Evolutionary conservation across 164 flowering plant species (phyloP).

Genomic region (Liriodendron chinense): DNA sequence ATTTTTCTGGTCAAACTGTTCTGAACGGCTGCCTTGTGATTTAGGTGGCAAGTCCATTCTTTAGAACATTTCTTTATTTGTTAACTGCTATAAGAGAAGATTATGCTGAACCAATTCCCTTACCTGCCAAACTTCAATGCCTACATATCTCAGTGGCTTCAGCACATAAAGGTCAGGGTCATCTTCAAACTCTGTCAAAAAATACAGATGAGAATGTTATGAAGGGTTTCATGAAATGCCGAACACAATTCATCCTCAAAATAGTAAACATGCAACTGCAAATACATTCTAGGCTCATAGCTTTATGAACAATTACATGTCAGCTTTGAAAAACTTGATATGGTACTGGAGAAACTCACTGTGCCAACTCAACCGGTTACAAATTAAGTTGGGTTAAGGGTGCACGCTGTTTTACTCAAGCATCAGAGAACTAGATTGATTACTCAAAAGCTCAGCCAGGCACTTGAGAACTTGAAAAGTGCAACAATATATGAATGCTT

Average conservation of each 20-base stretch:
- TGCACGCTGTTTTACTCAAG: no score
- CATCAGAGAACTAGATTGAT: no score
- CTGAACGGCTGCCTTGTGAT: not conserved
- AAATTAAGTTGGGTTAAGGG: no score
- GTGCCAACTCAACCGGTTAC: no score
- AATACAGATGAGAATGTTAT: not conserved
- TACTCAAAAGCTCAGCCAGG: no score
- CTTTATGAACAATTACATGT: no score
- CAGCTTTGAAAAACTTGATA: not conserved
- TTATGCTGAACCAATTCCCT: not conserved
- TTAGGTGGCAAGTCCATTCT: not conserved
- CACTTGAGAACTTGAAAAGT: no score
- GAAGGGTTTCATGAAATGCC: not conserved
- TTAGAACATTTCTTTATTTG: not conserved
- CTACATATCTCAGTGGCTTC: slow-evolving; percentile 76
- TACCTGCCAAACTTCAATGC: slow-evolving; percentile 92
- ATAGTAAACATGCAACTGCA: not conserved
- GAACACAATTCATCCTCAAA: not conserved
- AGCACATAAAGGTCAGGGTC: slow-evolving; percentile 92
- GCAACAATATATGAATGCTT: no score
- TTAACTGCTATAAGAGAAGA: not conserved
- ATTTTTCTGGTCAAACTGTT: not conserved
- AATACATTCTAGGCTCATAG: not conserved
- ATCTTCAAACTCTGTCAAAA: slow-evolving; percentile 82
- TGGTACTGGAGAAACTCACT: not conserved